phyloP scores from a whole-genome alignment of 2,329 filamentous ascomycete genomes.

The Rhynchosporium agropyri region DNA sequence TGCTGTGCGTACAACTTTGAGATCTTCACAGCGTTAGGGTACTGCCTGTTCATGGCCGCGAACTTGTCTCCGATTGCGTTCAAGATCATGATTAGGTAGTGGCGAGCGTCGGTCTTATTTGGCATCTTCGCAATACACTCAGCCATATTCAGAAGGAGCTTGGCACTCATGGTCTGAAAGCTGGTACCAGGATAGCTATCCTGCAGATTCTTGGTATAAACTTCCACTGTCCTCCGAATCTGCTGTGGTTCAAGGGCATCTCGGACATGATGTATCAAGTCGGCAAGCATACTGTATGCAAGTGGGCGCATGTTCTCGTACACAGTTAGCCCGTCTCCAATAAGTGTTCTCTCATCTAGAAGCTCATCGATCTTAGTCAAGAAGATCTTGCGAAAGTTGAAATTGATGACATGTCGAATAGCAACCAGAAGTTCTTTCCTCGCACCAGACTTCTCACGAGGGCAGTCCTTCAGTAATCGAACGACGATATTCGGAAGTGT shows the following conservation, averaged over 20 bases:
- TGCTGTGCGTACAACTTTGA: constrained; percentile 77
- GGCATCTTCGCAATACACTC: constrained; percentile 94
- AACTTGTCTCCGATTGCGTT: constrained; percentile 99
- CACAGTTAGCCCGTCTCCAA: constrained; percentile 93
- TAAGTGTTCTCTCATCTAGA: constrained; percentile 88
- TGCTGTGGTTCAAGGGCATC: constrained; percentile 87
- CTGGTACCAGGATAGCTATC: constrained; percentile 97
- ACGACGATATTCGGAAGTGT: constrained; percentile 88
- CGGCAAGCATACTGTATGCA: constrained; percentile 97
- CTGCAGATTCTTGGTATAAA: constrained; percentile 94
- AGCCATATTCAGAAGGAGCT: constrained; percentile 94
- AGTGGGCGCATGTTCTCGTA: constrained; percentile 95
- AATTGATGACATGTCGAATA: constrained; percentile 98
- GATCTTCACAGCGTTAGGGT: constrained; percentile 90
- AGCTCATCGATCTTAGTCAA: constrained; percentile 92
- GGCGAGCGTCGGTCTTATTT: constrained; percentile 90
- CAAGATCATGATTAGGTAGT: constrained; percentile 95
- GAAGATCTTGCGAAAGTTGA: constrained; percentile 96
- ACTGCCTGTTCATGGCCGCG: constrained; percentile 95
- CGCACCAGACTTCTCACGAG: constrained; percentile 88
- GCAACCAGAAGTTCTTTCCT: constrained; percentile 95
- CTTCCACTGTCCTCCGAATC: constrained; percentile 92
- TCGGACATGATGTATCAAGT: constrained; percentile 94
- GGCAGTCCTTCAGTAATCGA: constrained; percentile 88
- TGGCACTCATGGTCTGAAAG: constrained; percentile 99